Evolutionary conservation across 176 grass and related monocot species (phyloP).

Genomic region (Lolium rigidum): DNA sequence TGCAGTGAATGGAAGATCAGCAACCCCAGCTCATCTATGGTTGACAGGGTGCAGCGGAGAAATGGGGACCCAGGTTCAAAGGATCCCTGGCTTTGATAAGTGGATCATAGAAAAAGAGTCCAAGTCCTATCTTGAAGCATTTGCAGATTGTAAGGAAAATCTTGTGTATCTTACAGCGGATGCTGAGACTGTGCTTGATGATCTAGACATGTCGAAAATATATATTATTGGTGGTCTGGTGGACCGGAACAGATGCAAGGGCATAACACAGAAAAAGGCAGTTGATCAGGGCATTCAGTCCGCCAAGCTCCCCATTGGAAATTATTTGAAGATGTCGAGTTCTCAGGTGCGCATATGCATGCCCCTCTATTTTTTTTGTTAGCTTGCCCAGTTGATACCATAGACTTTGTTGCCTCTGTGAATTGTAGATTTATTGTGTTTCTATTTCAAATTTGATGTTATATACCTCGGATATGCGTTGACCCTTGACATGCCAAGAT

Average conservation of each 20-base stretch:
- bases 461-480: not conserved
- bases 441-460: not conserved
- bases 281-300: slow-evolving; percentile 85
- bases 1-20: slow-evolving; percentile 86
- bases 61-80: slow-evolving; percentile 72
- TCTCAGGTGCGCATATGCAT: slow-evolving; percentile 67
- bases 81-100: slow-evolving; percentile 77
- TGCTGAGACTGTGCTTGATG: slow-evolving; percentile 80
- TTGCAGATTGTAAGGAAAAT: slow-evolving; percentile 74
- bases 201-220: slow-evolving; percentile 79
- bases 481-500: not conserved
- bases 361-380: not conserved
- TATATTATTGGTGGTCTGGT: slow-evolving; percentile 97
- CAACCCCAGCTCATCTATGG: slow-evolving; percentile 84
- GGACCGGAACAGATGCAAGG: slow-evolving; percentile 89
- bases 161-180: slow-evolving; percentile 91
- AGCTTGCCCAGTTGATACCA: not conserved
- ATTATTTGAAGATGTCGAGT: slow-evolving; percentile 92
- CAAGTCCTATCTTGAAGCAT: slow-evolving; percentile 82
- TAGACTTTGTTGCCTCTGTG: not conserved
- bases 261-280: slow-evolving; percentile 87
- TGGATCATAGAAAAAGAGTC: slow-evolving; percentile 88
- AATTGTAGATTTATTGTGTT: not conserved
- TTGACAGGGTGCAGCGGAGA: slow-evolving; percentile 93
- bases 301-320: slow-evolving; percentile 88